Base-by-base conservation (phyloP, 169 alveolate genomes). In the Cryptosporidium parvum region DNA sequence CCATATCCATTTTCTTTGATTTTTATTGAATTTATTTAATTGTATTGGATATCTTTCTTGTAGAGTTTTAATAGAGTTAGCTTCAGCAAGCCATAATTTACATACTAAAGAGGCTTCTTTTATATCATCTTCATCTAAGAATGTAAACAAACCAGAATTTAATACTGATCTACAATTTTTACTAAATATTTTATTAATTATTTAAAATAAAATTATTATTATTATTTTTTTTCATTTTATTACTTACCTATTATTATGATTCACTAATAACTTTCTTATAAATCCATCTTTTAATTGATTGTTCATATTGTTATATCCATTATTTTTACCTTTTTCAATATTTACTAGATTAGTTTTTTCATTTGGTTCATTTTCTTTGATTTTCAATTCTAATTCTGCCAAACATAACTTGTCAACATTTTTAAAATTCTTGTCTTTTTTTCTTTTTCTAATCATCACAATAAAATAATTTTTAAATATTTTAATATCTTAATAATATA, bases 21-120 rank as follows among this genome's bases (percentile, higher is more conserved):
- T 65, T 21, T 26, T 44, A 33, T 35, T 37, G 65, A 80, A 80
- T 16, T 12, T 44, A 62, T 80, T 62, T 2, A 80, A 61, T 39
- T 56, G 52, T 4, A 80, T 59, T 16, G 89, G 89, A 45, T 80
- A 80, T 45, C 89, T 61, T 37, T 37, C 39, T 51, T 80, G 89
- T 3, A 44, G 26, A 10, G 68, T 31, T 26, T 65, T 48, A 4
- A 80, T 56, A 18, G 89, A 80, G 0, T 80, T 80, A 0, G 75
- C 89, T 33, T 80, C 89, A 1, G 89, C 89, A 80, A 61, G 62
- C 89, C 89, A 80, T 26, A 80, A 35, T 39, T 80, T 80, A 33
- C 89, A 80, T 12, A 80, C 89, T 51, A 80, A 35, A 37, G 89
- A 80, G 7, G 75, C 75, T 42, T 80, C 80, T 23, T 31, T 23